Evolutionary conservation across 495 filamentous ascomycete genomes (phyloP), one percentile per base, ranked within the genome.

Genomic region (Hypoxylon fragiforme): DNA sequence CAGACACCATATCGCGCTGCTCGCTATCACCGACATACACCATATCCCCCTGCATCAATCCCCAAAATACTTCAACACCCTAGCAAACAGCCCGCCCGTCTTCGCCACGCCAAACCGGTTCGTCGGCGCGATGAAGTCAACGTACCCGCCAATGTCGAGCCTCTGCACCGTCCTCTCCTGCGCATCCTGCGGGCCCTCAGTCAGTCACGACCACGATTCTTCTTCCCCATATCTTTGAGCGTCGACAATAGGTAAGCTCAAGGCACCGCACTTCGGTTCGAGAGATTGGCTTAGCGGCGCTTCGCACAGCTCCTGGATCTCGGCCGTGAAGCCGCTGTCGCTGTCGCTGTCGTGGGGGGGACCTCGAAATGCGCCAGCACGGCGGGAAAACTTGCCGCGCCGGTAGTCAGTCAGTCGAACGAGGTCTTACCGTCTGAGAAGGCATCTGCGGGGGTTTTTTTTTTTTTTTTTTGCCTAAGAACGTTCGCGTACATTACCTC

Each of bases 121-220:
- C 19, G 73, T 69, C 1, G 74, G 74, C 6, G 70, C 62, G 14
- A 75, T 45, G 8, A 72, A 47, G 50, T 75, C 70, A 12, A 77
- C 40, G 32, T 50, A 49, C 0, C 22, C n/a, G 8, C 37, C 26
- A 14, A 60, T 43, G 9, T 50, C 72, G 11, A 75, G 57, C 30
- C 65, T 52, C 11, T 54, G 31, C 0, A 74, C 26, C 2, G 72
- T 73, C 70, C 68, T 73, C 41, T 66, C 59, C 43, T 76, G 73
- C 4, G 72, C 70, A 62, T 75, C 72, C 22, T 67, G 57, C 0
- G 70, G 71, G 1, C 72, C 71, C 39, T 74, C 73, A 0, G 72
- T 74, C 73, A 0, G 72, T 75, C 3, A 75, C 30, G 3, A 73
- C 30, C 21, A 68, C 62, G 8, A 74, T 39, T 14, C n/a, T 66